Base-by-base conservation (phyloP, 2,329 filamentous ascomycete species). In the Diplodia corticola region DNA sequence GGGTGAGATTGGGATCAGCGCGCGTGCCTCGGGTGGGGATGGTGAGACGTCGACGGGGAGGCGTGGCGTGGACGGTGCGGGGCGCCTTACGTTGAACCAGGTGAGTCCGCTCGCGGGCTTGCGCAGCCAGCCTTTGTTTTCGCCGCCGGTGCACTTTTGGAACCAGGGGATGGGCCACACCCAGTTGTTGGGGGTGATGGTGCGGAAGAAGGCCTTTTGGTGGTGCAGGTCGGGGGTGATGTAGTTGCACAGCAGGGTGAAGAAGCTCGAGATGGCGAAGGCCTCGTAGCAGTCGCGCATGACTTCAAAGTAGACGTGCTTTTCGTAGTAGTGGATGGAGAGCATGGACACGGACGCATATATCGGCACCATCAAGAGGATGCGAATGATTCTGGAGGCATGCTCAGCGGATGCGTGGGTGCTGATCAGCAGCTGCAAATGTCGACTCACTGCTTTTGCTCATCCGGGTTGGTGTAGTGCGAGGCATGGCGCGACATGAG, bases 201-300 rank as follows among this genome's bases (percentile, higher is more conserved):
- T 80, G 49, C 91, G 84, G 74, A 96, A 96, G 77, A 90, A 95
- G 49, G 89, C 84, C 76, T 96, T 96, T 76, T 96, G 92, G 24
- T 87, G 84, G 76, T 93, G 91, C 22, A 96, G 79, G 70, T 89
- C 88, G 5, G 90, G 89, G 4, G 89, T 91, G 68, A 92, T 84
- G 77, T 95, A 95, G 73, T 92, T 85, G 76, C 91, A 95, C 73
- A 96, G 80, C 50, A 96, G 82, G 5, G 90, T 88, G 79, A 96
- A 96, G 82, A 96, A 96, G 69, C 90, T 91, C 26, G 91, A 89
- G 69, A 96, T 93, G 65, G 91, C 91, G 72, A 96, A 93, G 12
- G 92, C 91, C 80, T 96, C 92, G 77, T 96, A 96, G 79, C 91
- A 94, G 75, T 95, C 90, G 72, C 90, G 88, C 50, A 94, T 81